These are phyloP conservation scores for Talinum fruticosum DNA, from an alignment of 148 eudicot genomes.

Conservation along the genomic window DNA sequence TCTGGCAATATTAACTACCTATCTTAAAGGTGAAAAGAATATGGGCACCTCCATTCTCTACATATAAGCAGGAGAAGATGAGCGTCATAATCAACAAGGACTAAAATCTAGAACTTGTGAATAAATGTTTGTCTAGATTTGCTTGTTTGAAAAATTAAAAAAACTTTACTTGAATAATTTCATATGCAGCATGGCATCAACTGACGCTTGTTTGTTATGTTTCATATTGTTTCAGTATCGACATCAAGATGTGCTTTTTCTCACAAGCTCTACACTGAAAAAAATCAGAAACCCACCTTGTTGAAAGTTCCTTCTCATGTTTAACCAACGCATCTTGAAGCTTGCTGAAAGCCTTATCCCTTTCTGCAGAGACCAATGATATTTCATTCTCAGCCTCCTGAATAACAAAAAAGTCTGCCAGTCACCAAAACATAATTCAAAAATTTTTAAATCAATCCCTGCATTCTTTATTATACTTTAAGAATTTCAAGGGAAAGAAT, in stretches of 20 bases:
- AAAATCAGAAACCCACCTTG: constrained; percentile 41
- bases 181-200: background rate
- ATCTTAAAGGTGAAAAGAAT: background rate
- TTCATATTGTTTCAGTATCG: background rate
- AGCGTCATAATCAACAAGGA: background rate
- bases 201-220: background rate
- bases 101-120: background rate
- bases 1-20: background rate
- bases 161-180: background rate
- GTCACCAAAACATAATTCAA: constrained; percentile 23
- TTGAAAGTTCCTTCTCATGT: constrained; percentile 61
- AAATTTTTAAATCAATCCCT: constrained; percentile 3
- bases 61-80: background rate
- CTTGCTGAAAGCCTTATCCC: constrained; percentile 72
- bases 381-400: constrained; percentile 96
- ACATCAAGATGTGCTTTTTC: background rate
- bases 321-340: constrained; percentile 64
- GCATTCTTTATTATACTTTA: background rate
- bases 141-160: background rate
- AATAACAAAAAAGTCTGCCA: constrained; percentile 16
- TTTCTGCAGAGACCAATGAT: constrained; percentile 50
- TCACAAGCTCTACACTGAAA: background rate
- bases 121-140: background rate
- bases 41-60: background rate
- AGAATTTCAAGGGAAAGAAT: background rate